Evolutionary conservation across 169 alveolate genomes (phyloP), one percentile per base, ranked within the genome.

Genomic region (Neospora caninum): DNA sequence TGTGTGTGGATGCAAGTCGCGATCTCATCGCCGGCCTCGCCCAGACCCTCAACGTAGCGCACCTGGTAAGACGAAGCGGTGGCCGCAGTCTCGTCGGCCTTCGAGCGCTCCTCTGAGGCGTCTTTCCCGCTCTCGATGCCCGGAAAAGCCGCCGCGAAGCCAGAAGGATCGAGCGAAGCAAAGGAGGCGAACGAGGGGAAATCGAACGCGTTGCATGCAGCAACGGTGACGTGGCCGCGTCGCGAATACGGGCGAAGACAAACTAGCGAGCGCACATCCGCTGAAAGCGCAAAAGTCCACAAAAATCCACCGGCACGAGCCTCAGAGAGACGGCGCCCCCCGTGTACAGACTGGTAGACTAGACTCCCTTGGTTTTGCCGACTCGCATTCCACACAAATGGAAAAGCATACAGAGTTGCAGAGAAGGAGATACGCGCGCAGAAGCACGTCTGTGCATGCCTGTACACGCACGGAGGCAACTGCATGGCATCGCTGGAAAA

Each of bases 11-110:
- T 9, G 64, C 69, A 29, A 0, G 89, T 1, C 2, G 89, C 54
- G 20, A 82, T 82, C 36, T 82, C 89, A 34, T 82, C 89, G 34
- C 89, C 67, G n/a, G 43, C 89, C 16, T 82, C 89, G 53, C 89
- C 89, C 6, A 82, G 53, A 1, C 67, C 89, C 38, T 36, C 64
- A 0, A 82, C 64, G 67, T 6, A 38, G 20, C 64, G 22, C 38
- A 82, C 54, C 38, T 82, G 89, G 39, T 41, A 82, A 6, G 13
- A 82, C 22, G 39, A 4, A 20, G 73, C n/a, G n/a, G n/a, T n/a
- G n/a, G n/a, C n/a, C n/a, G 73, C 16, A 27, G 73, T 1, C 31
- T 6, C 25, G 73, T 64, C 20, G 73, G 16, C 73, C 31, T 27
- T 27, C 58, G 58, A 49, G 13, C 22, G 13, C 4, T 13, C 13